Evolutionary conservation across 139 green algal species (phyloP).

Genomic region (Klebsormidium nitens): DNA sequence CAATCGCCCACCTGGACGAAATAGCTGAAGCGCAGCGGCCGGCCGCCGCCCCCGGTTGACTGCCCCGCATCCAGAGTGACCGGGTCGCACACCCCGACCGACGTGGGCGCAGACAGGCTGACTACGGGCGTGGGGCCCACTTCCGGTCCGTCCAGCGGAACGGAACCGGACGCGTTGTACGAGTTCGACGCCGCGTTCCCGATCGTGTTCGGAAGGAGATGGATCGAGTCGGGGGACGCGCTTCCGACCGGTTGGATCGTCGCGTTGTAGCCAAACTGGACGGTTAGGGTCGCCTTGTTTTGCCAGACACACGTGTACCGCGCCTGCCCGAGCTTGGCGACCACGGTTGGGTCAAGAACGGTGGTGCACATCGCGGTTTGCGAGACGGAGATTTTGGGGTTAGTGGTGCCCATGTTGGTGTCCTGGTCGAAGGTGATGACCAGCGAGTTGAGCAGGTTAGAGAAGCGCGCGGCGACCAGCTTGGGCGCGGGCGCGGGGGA

Average conservation of each 20-base stretch:
- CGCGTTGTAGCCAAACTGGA: background rate
- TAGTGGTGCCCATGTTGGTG: no score
- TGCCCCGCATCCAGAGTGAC: background rate
- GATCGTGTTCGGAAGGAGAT: background rate
- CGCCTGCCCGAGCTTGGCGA: background rate
- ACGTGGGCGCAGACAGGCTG: background rate
- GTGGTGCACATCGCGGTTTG: no score
- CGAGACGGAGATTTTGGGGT: no score
- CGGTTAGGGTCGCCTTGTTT: background rate
- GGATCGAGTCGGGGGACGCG: background rate
- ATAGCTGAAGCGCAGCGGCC: background rate
- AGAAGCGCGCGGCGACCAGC: no score
- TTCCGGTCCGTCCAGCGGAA: background rate
- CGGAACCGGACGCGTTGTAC: slow-evolving; percentile 1
- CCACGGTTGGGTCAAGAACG: no score
- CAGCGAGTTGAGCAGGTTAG: no score
- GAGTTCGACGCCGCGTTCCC: background rate
- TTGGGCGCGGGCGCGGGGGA: no score
- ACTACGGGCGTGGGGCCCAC: background rate
- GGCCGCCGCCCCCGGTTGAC: background rate
- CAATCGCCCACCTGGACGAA: background rate
- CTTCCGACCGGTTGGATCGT: background rate
- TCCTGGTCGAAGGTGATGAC: no score
- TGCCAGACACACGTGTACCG: background rate
- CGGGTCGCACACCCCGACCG: background rate